A percentile compares a stretch with the other conserved stretches of the same genome.
Evolutionary conservation across 1,284 basidiomycete genomes (phyloP).

Genomic region (Polyporus tsugae): DNA sequence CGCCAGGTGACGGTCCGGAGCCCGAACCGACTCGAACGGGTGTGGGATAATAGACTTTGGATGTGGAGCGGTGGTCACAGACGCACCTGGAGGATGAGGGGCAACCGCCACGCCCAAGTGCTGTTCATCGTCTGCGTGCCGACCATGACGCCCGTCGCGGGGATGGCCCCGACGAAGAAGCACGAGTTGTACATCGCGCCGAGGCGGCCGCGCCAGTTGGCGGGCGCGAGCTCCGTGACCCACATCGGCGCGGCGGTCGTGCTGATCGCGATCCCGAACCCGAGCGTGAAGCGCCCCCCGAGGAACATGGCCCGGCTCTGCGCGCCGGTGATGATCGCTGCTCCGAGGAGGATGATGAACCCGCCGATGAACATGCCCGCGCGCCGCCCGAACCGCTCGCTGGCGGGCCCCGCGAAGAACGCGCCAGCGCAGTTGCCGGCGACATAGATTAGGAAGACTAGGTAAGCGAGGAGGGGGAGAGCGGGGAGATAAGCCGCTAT

Average conservation of each 20-base stretch:
- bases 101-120: constrained; percentile 28
- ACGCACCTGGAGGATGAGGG: constrained; percentile 22
- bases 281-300: constrained; percentile 24
- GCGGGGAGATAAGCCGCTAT: constrained; percentile 5
- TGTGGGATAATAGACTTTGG: not conserved
- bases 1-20: not conserved
- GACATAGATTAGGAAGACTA: constrained; percentile 26
- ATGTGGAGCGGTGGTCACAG: too few relatives aligned
- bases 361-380: constrained; percentile 21
- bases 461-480: not conserved
- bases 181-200: constrained; percentile 24
- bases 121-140: constrained; percentile 23
- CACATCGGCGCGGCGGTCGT: constrained; percentile 26
- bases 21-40: not conserved
- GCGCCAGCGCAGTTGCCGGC: constrained; percentile 21
- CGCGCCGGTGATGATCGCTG: constrained; percentile 16
- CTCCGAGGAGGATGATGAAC: constrained; percentile 22
- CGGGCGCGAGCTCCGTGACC: constrained; percentile 25
- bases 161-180: constrained; percentile 24
- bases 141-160: constrained; percentile 26
- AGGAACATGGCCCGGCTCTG: constrained; percentile 25
- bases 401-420: constrained; percentile 22
- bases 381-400: constrained; percentile 21
- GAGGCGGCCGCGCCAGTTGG: constrained; percentile 27
- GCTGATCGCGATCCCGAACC: constrained; percentile 25